Conservation (phyloP, 2,329 filamentous ascomycete genomes). For the Hypoxylon sp. region DNA sequence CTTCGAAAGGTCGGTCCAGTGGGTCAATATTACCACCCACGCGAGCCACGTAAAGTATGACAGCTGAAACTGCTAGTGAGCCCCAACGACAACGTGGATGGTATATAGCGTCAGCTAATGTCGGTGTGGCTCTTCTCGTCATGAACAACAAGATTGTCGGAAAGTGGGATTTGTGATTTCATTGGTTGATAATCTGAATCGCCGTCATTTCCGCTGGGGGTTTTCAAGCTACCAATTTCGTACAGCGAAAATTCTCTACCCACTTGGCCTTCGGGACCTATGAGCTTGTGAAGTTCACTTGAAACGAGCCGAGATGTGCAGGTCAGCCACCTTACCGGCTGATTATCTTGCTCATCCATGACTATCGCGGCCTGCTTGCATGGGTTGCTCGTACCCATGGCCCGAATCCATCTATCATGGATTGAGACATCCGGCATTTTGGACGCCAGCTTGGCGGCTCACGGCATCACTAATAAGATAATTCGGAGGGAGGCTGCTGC, state of each 20-base stretch:
- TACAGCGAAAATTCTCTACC: constrained; percentile 31
- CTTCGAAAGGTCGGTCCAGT: constrained; percentile 17
- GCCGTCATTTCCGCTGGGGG: constrained; percentile 20
- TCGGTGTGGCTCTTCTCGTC: constrained; percentile 39
- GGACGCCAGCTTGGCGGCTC: constrained; percentile 39
- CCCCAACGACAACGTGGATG: constrained; percentile 37
- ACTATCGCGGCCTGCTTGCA: constrained; percentile 27
- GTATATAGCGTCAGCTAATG: constrained; percentile 36
- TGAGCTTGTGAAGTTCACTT: constrained; percentile 34
- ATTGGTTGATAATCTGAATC: constrained; percentile 24
- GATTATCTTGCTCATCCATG: constrained; percentile 42
- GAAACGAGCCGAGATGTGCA: constrained; percentile 43
- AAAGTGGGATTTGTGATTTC: constrained; percentile 23
- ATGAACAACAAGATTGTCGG: constrained; percentile 20
- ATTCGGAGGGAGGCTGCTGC: constrained; percentile 28
- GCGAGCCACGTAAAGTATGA: constrained; percentile 38
- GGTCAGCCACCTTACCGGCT: constrained; percentile 37
- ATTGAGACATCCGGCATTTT: constrained; percentile 39
- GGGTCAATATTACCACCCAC: constrained; percentile 30
- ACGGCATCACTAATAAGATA: constrained; percentile 40
- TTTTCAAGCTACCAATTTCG: constrained; percentile 33
- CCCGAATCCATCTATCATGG: constrained; percentile 41
- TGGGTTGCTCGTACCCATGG: constrained; percentile 36
- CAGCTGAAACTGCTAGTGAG: constrained; percentile 41
- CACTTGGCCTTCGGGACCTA: constrained; percentile 22